Evolutionary conservation across 106 monocot genomes (phyloP), one percentile per base, ranked within the genome.

Genomic region (Phalaenopsis aphrodite): DNA sequence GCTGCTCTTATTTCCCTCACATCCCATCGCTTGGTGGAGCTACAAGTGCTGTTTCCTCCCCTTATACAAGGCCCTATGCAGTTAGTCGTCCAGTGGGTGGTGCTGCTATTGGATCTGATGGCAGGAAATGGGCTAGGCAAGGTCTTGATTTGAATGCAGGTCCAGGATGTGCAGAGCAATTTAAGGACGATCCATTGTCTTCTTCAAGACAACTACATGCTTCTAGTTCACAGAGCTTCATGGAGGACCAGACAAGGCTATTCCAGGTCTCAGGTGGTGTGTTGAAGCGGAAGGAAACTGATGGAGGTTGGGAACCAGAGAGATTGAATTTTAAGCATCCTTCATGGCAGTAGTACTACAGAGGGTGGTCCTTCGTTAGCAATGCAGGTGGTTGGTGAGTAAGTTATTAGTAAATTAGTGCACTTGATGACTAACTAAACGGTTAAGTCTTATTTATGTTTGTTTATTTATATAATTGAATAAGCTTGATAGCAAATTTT

Each of bases 101-200:
- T 18, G 19, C 43, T 19, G 5, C 43, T n/a, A 21, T 24, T 66
- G 89, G 82, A 65, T 79, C 85, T 56, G 91, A 84, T 19, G 79
- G 69, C 52, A 82, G 48, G 69, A 91, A 83, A 64, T 89, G 87
- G 91, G 84, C 55, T 17, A 78, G 84, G 48, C 88, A 79, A 78
- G 79, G 86, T 78, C 87, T 94, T 66, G 94, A 94, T 86, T 84
- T 94, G 57, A 94, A 94, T 89, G 79, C 88, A 77, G 91, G 91
- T 64, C 89, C 89, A 30, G 89, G 91, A 68, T 78, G 73, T 79
- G 76, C 43, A 14, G 89, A 85, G 72, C 89, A 94, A 52, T 77
- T 77, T 18, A 85, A 75, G 78, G 83, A 81, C 58, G 85, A 89
- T 10, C 75, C 86, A 76, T 48, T 83, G n/a, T 41, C 76, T 43